These are phyloP conservation scores for Sclerotinia sclerotiorum DNA, from an alignment of 2,329 filamentous ascomycete species.

Conservation along the genomic window DNA sequence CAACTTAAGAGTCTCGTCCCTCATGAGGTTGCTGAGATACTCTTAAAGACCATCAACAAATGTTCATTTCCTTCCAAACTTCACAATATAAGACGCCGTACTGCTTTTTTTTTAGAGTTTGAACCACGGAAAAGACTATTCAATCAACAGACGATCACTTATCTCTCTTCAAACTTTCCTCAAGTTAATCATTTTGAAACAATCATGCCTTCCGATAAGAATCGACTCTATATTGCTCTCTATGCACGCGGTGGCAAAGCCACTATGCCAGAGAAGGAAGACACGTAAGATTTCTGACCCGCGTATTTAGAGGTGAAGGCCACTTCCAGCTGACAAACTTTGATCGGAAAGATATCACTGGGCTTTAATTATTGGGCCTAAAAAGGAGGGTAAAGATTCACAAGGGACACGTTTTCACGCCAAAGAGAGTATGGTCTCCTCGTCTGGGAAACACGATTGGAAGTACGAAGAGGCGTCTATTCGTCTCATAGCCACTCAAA, in stretches of 20 bases:
- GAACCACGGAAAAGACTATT: too few relatives aligned
- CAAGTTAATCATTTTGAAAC: too few relatives aligned
- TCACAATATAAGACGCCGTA: too few relatives aligned
- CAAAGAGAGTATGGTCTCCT: not conserved
- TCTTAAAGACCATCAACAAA: too few relatives aligned
- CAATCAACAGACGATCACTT: too few relatives aligned
- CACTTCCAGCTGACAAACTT: not conserved
- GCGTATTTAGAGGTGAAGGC: too few relatives aligned
- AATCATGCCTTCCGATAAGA: slow-evolving; percentile 1
- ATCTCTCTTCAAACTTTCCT: too few relatives aligned
- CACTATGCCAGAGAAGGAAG: not conserved
- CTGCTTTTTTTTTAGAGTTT: too few relatives aligned
- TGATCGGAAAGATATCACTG: not conserved
- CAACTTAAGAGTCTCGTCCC: too few relatives aligned
- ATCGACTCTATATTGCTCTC: not conserved
- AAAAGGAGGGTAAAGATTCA: not conserved
- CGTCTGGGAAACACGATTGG: not conserved
- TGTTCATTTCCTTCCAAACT: too few relatives aligned
- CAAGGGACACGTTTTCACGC: not conserved
- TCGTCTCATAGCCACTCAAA: not conserved
- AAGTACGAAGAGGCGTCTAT: not conserved
- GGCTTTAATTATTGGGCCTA: not conserved
- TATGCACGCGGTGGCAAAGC: not conserved
- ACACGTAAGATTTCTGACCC: not conserved
- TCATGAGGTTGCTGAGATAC: too few relatives aligned